Base-by-base conservation (phyloP, 805 yeast genomes). In the Myxozyma neotropica region DNA sequence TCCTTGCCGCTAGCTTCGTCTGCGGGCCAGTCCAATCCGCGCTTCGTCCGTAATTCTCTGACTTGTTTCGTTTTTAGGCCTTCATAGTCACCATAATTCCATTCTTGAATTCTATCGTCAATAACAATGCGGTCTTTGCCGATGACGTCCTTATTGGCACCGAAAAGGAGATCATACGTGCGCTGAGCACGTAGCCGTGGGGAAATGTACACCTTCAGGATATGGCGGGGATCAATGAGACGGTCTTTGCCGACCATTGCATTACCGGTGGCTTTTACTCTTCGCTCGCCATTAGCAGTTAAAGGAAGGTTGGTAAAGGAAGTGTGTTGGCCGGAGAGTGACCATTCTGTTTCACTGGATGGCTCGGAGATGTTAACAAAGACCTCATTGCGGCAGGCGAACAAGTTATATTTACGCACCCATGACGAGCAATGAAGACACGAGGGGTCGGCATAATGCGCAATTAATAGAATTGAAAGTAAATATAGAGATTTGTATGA, bases 61-160 rank as follows among this genome's bases (percentile, higher is more conserved):
- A 92, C 90, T 68, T 92, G 83, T 5, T 75, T 72, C 1, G 96
- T 87, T 58, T 80, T 71, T 66, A 85, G 73, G 4, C 98, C 98
- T 77, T 93, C 98, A 73, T 93, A 93, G 70, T 89, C 94, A 67
- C 98, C 98, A 69, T 93, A 93, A 66, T 89, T 95, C 97, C 97
- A 93, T 75, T 93, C 98, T 67, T 94, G 81, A 51, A 91, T 74
- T 68, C 89, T 91, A 50, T 62, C 58, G 27, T 88, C 83, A 63
- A 58, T 77, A 74, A 44, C 58, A 15, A 61, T 73, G 64, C 8
- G 77, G 64, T 59, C 77, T 77, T 13, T 75, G 23, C 29, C 40
- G 26, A 31, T 36, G 3, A 29, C 2, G 24, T 31, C 23, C 31
- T 35, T 35, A 42, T 58, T 49, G 29, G 50, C 58, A 33, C 64